Percentiles rank a stretch among this genome's conserved stretches.
Conservation (phyloP, 2,329 filamentous ascomycete species). For the Pseudopyricularia javanii region DNA sequence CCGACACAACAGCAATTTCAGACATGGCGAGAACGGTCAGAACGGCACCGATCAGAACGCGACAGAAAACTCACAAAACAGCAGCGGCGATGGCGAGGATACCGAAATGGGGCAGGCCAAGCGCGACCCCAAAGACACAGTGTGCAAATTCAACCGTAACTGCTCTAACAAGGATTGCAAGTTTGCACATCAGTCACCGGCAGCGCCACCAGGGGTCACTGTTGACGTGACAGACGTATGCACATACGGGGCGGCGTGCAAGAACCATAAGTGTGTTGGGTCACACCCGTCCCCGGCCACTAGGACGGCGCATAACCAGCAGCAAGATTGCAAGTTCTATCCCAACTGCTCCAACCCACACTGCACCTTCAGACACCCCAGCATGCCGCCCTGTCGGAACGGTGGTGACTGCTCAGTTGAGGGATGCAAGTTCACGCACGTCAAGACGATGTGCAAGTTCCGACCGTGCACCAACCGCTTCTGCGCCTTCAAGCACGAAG, state of each 20-base stretch:
- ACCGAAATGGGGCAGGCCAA: constrained; percentile 46
- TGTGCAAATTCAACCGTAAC: constrained; percentile 81
- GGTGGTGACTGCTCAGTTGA: constrained; percentile 73
- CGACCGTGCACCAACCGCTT: constrained; percentile 82
- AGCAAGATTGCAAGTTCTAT: constrained; percentile 83
- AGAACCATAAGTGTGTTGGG: constrained; percentile 86
- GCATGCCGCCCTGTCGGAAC: constrained; percentile 79
- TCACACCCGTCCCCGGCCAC: constrained; percentile 87
- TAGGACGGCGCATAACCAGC: constrained; percentile 63
- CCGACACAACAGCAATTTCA: constrained; percentile 31
- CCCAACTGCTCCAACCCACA: constrained; percentile 80
- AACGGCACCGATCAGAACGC: constrained; percentile 19
- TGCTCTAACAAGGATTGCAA: constrained; percentile 86
- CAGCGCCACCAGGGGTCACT: constrained; percentile 62
- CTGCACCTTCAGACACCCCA: constrained; percentile 83
- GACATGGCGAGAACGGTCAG: constrained; percentile 9
- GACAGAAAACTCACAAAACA: constrained; percentile 18
- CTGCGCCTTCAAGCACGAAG: constrained; percentile 81
- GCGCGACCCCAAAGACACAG: constrained; percentile 50
- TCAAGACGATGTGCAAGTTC: constrained; percentile 76
- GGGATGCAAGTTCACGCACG: constrained; percentile 83
- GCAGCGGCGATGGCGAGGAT: constrained; percentile 34
- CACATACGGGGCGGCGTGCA: constrained; percentile 80
- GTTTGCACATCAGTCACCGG: constrained; percentile 90
- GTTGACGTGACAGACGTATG: constrained; percentile 75